Percentiles rank a stretch among this genome's conserved stretches.
Evolutionary conservation across 257 asterid species (phyloP).

Genomic region (Solanum acaule): DNA sequence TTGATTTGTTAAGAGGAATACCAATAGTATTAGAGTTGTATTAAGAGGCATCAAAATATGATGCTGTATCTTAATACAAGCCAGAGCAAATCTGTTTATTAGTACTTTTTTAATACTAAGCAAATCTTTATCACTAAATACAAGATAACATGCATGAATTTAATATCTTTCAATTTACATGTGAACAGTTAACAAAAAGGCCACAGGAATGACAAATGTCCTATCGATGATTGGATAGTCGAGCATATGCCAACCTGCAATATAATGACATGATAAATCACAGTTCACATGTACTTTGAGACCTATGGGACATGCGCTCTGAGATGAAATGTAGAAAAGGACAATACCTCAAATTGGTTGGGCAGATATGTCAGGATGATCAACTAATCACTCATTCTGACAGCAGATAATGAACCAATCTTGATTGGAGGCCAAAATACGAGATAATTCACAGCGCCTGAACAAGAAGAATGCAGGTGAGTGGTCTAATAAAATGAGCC

Average conservation of each 20-base stretch:
- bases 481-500: background rate
- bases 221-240: background rate
- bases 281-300: background rate
- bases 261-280: background rate
- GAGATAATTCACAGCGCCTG: background rate
- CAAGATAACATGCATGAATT: background rate
- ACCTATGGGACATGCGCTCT: background rate
- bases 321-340: background rate
- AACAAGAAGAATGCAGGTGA: background rate
- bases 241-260: background rate
- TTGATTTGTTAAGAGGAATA: background rate
- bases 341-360: background rate
- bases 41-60: background rate
- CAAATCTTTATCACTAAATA: background rate
- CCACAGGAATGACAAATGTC: background rate
- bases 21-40: background rate
- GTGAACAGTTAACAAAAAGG: background rate
- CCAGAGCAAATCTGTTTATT: background rate
- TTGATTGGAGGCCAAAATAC: background rate
- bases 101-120: background rate
- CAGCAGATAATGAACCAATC: background rate
- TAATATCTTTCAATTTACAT: background rate
- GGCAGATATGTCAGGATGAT: background rate
- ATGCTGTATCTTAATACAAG: background rate
- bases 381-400: background rate